Evolutionary conservation across 1,284 basidiomycete species (phyloP).

Genomic region (Blastosporella zonata): DNA sequence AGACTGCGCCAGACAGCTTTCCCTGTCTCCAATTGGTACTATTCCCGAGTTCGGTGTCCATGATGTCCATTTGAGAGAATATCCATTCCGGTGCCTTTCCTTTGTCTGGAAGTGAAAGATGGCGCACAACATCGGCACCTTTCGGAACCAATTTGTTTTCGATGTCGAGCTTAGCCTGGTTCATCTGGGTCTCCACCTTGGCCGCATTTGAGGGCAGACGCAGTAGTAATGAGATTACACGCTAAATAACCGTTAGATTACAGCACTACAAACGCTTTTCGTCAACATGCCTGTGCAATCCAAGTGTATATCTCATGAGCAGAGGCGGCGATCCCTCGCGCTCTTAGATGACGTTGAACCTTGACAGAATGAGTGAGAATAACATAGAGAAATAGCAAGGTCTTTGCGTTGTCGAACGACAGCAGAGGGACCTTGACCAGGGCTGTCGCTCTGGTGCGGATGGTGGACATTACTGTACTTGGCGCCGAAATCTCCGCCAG

Average conservation of each 20-base stretch:
- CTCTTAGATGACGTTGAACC: conserved; percentile 68
- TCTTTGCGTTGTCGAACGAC: conserved; percentile 53
- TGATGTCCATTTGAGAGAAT: conserved; percentile 71
- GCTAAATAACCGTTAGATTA: conserved; percentile 33
- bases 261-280: neutral
- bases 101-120: conserved; percentile 63
- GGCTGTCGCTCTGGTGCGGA: conserved; percentile 16
- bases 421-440: conserved; percentile 18
- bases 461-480: conserved; percentile 11
- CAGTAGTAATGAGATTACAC: conserved; percentile 59
- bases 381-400: conserved; percentile 62
- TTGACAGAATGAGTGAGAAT: conserved; percentile 49
- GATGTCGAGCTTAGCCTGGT: conserved; percentile 62
- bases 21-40: conserved; percentile 68
- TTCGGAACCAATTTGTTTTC: conserved; percentile 67
- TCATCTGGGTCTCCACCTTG: conserved; percentile 72
- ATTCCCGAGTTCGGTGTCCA: conserved; percentile 58
- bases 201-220: conserved; percentile 64
- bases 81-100: conserved; percentile 81
- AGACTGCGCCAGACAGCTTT: conserved; percentile 84
- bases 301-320: conserved; percentile 55
- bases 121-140: conserved; percentile 56
- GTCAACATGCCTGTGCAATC: conserved; percentile 48
- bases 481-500: neutral
- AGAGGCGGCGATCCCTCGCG: conserved; percentile 58